These are phyloP conservation scores for Geosmithia morbida DNA, from an alignment of 2,329 filamentous ascomycete species.

Conservation along the genomic window DNA sequence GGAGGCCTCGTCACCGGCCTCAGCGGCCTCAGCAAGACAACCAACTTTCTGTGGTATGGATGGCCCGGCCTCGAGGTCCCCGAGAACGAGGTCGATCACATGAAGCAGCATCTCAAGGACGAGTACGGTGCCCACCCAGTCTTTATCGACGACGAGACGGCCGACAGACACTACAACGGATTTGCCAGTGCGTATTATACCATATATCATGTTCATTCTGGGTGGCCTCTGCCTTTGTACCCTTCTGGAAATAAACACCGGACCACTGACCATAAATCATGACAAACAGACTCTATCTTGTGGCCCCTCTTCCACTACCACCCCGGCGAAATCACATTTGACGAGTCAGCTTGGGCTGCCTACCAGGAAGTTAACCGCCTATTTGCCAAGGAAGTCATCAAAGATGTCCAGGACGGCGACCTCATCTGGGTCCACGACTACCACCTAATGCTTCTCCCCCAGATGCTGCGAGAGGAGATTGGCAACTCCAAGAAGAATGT, in stretches of 20 bases:
- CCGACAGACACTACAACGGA: constrained; percentile 93
- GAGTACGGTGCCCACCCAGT: constrained; percentile 85
- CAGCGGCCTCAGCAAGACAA: constrained; percentile 81
- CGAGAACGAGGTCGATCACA: constrained; percentile 59
- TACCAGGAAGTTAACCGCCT: constrained; percentile 88
- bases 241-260: not conserved
- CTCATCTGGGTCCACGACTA: constrained; percentile 98
- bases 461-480: constrained; percentile 88
- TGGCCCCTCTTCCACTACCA: constrained; percentile 99
- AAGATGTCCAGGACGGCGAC: constrained; percentile 84
- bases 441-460: constrained; percentile 90
- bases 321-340: constrained; percentile 94
- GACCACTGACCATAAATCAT: not conserved
- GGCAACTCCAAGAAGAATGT: constrained; percentile 72
- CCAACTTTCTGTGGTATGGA: constrained; percentile 95
- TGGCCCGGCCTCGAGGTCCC: constrained; percentile 93
- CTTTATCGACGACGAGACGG: constrained; percentile 85
- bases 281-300: constrained; percentile 73
- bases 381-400: constrained; percentile 77
- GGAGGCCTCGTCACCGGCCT: constrained; percentile 89
- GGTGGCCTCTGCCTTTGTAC: too few species aligned
- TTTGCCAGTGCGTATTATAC: constrained; percentile 62
- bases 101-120: constrained; percentile 67
- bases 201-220: not conserved
- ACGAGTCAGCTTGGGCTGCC: constrained; percentile 85